A percentile compares a stretch with the other conserved stretches of the same genome.
Conservation (phyloP, 345 rosid species). For the Carallia brachiata region DNA sequence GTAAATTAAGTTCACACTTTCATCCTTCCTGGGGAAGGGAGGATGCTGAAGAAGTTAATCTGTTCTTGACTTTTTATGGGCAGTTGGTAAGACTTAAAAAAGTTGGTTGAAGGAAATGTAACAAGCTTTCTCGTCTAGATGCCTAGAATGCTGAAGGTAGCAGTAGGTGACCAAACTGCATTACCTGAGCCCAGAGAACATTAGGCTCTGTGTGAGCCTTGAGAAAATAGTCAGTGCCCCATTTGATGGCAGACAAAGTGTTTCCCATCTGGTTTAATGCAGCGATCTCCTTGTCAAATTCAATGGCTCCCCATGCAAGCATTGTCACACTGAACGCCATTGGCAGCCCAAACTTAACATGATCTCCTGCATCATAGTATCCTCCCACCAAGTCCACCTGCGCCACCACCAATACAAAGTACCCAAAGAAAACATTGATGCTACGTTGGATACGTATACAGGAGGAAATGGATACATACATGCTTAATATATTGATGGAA, state of each 20-base stretch:
- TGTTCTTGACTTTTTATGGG: no score
- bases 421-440: no score
- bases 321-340: conserved; percentile 31
- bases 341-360: conserved; percentile 33
- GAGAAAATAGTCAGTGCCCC: conserved; percentile 85
- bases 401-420: neutral
- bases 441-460: neutral
- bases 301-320: conserved; percentile 33
- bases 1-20: no score
- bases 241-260: conserved; percentile 57
- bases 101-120: neutral
- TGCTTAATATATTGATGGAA: no score
- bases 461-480: neutral
- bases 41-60: no score
- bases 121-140: neutral
- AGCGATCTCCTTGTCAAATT: conserved; percentile 20
- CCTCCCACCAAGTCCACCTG: conserved; percentile 31
- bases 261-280: conserved; percentile 23
- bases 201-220: conserved; percentile 71
- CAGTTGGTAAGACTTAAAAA: neutral
- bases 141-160: neutral
- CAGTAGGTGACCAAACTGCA: neutral
- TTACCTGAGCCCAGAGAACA: conserved; percentile 78
- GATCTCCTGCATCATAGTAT: conserved; percentile 35
- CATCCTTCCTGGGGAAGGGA: no score